Percentiles rank a stretch among this genome's conserved stretches.
phyloP scores from a whole-genome alignment of 768 basidiomycete species.

The Collybia sp. region DNA sequence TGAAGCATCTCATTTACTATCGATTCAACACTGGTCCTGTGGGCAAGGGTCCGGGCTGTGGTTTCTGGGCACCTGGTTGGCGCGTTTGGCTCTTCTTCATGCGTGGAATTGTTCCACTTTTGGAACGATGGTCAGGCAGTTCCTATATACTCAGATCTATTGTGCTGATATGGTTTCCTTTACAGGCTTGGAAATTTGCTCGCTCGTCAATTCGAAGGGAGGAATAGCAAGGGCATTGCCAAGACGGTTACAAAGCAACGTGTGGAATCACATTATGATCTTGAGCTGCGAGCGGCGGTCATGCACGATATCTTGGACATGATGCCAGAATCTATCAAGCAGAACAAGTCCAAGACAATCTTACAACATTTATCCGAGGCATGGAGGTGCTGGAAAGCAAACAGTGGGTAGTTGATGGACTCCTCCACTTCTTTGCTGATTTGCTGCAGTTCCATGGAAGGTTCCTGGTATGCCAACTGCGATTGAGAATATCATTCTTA shows the following conservation, averaged over 20 bases:
- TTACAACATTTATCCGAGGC: slow-evolving; percentile 97
- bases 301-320: slow-evolving; percentile 99
- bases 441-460: slow-evolving; percentile 84
- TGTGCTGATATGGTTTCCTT: slow-evolving; percentile 2
- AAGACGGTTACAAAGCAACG: slow-evolving; percentile 99
- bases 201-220: slow-evolving; percentile 96
- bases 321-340: slow-evolving; percentile 99
- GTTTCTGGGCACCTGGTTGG: slow-evolving; percentile 99
- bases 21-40: slow-evolving; percentile 99
- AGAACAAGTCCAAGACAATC: slow-evolving; percentile 99
- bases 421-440: not conserved
- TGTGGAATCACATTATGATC: slow-evolving; percentile 97
- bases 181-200: slow-evolving; percentile 87
- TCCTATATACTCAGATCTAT: not conserved
- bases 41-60: slow-evolving; percentile 97
- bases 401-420: slow-evolving; percentile 54
- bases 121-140: slow-evolving; percentile 79
- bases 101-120: slow-evolving; percentile 95
- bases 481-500: slow-evolving; percentile 97
- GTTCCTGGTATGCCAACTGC: slow-evolving; percentile 99
- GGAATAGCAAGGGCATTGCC: slow-evolving; percentile 94
- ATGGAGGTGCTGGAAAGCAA: slow-evolving; percentile 97
- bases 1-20: slow-evolving; percentile 98
- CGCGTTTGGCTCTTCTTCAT: slow-evolving; percentile 99
- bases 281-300: slow-evolving; percentile 95